phyloP scores from a whole-genome alignment of 345 rosid genomes.

The Rhodamnia argentea region DNA sequence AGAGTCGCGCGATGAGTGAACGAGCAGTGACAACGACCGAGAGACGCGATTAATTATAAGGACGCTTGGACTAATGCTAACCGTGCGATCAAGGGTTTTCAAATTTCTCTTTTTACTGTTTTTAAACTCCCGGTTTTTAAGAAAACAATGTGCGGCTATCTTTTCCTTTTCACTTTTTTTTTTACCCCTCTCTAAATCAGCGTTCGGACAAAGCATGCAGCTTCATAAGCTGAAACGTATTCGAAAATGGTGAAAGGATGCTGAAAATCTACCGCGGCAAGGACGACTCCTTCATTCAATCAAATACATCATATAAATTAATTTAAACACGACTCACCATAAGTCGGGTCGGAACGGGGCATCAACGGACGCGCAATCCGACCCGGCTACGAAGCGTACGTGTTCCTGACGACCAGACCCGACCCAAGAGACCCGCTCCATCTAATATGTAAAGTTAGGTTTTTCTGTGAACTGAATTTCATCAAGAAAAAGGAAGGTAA shows the following conservation, averaged over 20 bases:
- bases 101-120: too few species aligned
- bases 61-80: not conserved
- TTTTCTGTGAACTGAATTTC: not conserved
- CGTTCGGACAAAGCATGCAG: not conserved
- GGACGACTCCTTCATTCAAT: too few species aligned
- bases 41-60: not conserved
- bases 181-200: not conserved
- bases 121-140: not conserved
- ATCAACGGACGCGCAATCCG: accelerated
- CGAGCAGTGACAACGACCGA: not conserved
- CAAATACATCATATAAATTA: too few species aligned
- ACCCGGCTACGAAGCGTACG: accelerated
- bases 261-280: not conserved
- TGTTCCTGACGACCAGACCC: accelerated
- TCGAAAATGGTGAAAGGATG: not conserved
- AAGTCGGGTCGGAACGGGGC: not conserved
- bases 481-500: not conserved
- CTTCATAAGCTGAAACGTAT: not conserved
- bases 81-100: not conserved
- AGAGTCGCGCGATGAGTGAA: not conserved
- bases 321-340: too few species aligned
- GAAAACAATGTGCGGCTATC: not conserved
- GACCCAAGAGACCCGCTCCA: not conserved
- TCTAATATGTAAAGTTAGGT: not conserved
- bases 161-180: too few species aligned